Base-by-base conservation (phyloP, 495 filamentous ascomycete species). In the Astrothelium subdiscretum region DNA sequence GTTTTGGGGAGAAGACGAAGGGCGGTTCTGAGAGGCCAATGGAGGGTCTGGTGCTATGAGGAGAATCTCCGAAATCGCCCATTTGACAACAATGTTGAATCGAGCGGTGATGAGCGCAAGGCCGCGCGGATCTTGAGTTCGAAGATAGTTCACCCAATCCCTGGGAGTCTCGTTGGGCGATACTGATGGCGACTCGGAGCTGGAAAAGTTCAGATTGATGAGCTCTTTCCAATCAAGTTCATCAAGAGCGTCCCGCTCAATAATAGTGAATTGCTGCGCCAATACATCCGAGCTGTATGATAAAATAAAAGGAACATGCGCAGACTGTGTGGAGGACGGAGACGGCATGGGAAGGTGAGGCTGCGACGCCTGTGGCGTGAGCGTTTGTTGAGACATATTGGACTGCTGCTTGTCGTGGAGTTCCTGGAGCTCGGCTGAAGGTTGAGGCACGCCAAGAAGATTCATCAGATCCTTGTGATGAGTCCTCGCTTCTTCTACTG, bases 181-280 rank as follows among this genome's bases (percentile, higher is more conserved):
- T 26, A 15, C 15, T 5, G 48, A 54, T 8, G 48, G 12, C 22
- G 48, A 54, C 22, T 54, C 48, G 24, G 48, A 54, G 20, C 20
- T 54, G 60, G 83, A 83, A 91, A 91, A 97, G 61, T 83, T 84
- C 81, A 99, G 88, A 32, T 97, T 90, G 59, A 99, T 91, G 54
- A 99, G 79, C 69, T 99, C 95, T 70, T 87, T 91, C 95, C 95
- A 99, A 74, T 97, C 92, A 59, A 99, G 87, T 69, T 97, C 95
- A 66, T 91, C 91, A 54, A 99, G 75, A 0, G 95, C 95, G 68
- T 96, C 92, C 76, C 95, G 95, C 72, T 99, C 95, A 60, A 99
- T 89, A 44, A 99, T 77, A 0, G 92, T 97, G 67, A 97, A 87
- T 72, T 97, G 95, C 72, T 97, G 88, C 6, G 95, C 94, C 42